Conservation (phyloP, 1,139 yeast species). For the Tardiomyces depauwii region DNA sequence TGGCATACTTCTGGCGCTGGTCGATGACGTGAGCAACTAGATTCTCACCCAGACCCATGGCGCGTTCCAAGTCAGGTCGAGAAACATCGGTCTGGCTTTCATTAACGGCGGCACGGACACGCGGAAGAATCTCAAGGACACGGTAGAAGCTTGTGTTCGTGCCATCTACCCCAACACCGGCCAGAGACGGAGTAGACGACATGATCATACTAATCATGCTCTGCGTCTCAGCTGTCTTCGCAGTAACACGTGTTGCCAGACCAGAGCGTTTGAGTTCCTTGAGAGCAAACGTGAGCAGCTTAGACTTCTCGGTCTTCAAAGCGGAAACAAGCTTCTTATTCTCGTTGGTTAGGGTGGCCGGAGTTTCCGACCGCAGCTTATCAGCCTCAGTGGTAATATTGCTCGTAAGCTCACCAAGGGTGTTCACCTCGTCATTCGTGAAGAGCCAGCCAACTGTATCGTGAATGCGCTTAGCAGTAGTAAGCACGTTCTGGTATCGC, state of each 20-base stretch:
- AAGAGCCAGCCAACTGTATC: slow-evolving; percentile 6
- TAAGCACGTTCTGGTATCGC: slow-evolving; percentile 39
- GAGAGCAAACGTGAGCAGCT: slow-evolving; percentile 63
- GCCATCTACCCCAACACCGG: slow-evolving; percentile 20
- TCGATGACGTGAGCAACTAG: slow-evolving; percentile 41
- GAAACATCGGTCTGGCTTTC: slow-evolving; percentile 61
- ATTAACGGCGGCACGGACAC: slow-evolving; percentile 55
- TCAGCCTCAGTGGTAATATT: slow-evolving; percentile 49
- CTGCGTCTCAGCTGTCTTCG: slow-evolving; percentile 54
- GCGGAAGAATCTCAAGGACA: slow-evolving; percentile 68
- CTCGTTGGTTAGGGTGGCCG: slow-evolving; percentile 55
- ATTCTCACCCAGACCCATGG: slow-evolving; percentile 72
- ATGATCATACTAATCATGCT: slow-evolving; percentile 52
- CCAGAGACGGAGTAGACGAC: slow-evolving; percentile 38
- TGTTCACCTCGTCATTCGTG: slow-evolving; percentile 24
- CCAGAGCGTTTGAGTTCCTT: slow-evolving; percentile 70
- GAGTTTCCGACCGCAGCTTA: slow-evolving; percentile 64
- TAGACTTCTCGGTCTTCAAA: slow-evolving; percentile 69
- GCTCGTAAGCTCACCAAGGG: slow-evolving; percentile 41
- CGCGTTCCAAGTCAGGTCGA: slow-evolving; percentile 59
- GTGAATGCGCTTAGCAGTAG: slow-evolving; percentile 25
- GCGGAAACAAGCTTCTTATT: slow-evolving; percentile 64
- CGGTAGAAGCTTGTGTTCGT: slow-evolving; percentile 54
- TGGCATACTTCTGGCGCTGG: slow-evolving; percentile 5
- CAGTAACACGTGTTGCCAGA: slow-evolving; percentile 50